These are phyloP conservation scores for Euclidium syriacum DNA, from an alignment of 345 rosid species.

Conservation along the genomic window DNA sequence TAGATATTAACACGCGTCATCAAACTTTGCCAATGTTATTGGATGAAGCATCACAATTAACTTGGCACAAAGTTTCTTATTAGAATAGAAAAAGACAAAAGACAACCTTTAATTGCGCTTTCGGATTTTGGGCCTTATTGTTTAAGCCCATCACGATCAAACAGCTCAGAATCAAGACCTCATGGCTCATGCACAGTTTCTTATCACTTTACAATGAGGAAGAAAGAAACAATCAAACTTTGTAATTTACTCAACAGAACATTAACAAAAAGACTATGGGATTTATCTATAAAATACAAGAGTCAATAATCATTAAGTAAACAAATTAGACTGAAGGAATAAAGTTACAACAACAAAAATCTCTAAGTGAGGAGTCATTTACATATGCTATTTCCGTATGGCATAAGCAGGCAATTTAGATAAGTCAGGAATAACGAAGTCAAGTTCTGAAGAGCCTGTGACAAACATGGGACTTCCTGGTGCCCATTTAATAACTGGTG, in stretches of 20 bases:
- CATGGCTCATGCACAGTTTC: too few relatives aligned
- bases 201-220: background rate
- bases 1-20: background rate
- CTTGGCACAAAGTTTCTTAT: constrained; percentile 3
- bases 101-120: too few relatives aligned
- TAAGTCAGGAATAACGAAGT: constrained; percentile 83
- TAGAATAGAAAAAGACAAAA: too few relatives aligned
- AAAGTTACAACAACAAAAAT: too few relatives aligned
- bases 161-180: background rate
- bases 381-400: constrained; percentile 49
- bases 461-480: constrained; percentile 95
- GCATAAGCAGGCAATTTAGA: constrained; percentile 84
- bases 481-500: constrained; percentile 86
- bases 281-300: too few relatives aligned
- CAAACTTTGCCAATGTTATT: background rate
- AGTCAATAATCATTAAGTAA: background rate
- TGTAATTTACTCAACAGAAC: background rate
- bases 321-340: background rate
- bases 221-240: background rate
- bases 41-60: background rate
- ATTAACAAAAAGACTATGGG: background rate
- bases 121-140: background rate
- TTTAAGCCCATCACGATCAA: background rate
- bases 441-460: constrained; percentile 79
- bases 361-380: background rate